A percentile compares a stretch with the other conserved stretches of the same genome.
Conservation (phyloP, 2,329 filamentous ascomycete species). For the Pseudonectria foliicola region DNA sequence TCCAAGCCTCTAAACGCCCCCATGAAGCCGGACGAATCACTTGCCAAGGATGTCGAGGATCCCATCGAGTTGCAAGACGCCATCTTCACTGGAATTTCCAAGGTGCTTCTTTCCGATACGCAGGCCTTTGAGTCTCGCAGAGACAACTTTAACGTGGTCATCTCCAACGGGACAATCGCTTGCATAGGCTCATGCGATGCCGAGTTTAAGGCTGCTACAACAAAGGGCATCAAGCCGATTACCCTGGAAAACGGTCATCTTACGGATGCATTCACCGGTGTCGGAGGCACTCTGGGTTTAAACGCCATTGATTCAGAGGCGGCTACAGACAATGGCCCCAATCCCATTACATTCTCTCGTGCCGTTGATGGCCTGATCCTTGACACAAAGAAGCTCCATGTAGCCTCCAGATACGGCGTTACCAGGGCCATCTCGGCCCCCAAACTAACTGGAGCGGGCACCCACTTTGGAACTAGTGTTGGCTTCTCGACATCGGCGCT, state of each 20-base stretch:
- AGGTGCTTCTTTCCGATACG: slow-evolving; percentile 41
- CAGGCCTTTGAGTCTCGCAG: slow-evolving; percentile 26
- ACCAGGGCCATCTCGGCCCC: slow-evolving; percentile 54
- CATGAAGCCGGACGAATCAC: slow-evolving; percentile 32
- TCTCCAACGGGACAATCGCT: slow-evolving; percentile 45
- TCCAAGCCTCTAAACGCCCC: slow-evolving; percentile 38
- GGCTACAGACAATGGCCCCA: slow-evolving; percentile 44
- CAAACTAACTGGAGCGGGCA: slow-evolving; percentile 31
- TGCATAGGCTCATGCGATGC: slow-evolving; percentile 48
- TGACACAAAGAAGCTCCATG: slow-evolving; percentile 48
- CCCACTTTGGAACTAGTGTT: slow-evolving; percentile 50
- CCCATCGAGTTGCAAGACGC: slow-evolving; percentile 32
- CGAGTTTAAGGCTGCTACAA: slow-evolving; percentile 33
- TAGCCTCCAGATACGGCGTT: slow-evolving; percentile 48
- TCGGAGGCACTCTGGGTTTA: slow-evolving; percentile 54
- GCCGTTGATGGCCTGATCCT: slow-evolving; percentile 50
- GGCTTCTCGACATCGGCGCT: slow-evolving; percentile 48
- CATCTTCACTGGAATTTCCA: slow-evolving; percentile 50
- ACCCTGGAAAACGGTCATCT: slow-evolving; percentile 52
- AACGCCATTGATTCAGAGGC: slow-evolving; percentile 55
- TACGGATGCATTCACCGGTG: slow-evolving; percentile 52
- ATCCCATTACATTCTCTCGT: slow-evolving; percentile 44
- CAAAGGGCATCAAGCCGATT: slow-evolving; percentile 32
- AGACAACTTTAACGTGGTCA: slow-evolving; percentile 39
- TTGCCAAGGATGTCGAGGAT: slow-evolving; percentile 36